phyloP scores from a whole-genome alignment of 768 basidiomycete genomes.

The Mrakia frigida region DNA sequence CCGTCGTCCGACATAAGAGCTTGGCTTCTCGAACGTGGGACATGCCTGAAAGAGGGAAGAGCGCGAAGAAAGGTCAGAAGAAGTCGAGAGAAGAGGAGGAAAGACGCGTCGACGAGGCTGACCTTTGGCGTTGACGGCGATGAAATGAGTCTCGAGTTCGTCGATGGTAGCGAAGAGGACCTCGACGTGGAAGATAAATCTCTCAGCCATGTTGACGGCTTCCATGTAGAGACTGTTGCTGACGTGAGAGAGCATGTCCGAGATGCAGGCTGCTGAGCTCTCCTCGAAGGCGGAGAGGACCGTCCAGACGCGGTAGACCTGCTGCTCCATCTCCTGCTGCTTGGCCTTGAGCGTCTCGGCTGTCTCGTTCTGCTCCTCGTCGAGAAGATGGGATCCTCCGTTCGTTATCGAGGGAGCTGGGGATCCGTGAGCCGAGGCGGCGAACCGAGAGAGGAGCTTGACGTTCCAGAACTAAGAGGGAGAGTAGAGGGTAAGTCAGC shows the following conservation, averaged over 20 bases:
- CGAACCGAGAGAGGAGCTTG: conserved; percentile 51
- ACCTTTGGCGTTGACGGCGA: conserved; percentile 78
- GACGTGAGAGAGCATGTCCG: conserved; percentile 96
- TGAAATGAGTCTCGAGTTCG: conserved; percentile 86
- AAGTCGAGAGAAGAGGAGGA: background rate
- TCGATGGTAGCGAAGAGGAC: conserved; percentile 95
- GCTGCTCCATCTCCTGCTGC: conserved; percentile 90
- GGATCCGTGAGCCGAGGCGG: conserved; percentile 42
- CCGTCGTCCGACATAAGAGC: conserved; percentile 97
- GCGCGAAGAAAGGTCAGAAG: background rate
- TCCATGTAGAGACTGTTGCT: conserved; percentile 95
- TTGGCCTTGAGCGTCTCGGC: conserved; percentile 75
- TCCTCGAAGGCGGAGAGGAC: conserved; percentile 97
- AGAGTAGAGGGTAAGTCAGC: conserved; percentile 12
- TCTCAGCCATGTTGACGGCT: conserved; percentile 96
- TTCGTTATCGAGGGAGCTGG: conserved; percentile 42
- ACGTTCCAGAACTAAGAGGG: conserved; percentile 90
- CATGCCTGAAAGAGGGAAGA: conserved; percentile 61
- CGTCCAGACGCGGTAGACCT: conserved; percentile 98
- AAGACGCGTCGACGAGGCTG: conserved; percentile 38
- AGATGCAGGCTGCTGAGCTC: conserved; percentile 97
- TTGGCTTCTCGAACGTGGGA: conserved; percentile 96
- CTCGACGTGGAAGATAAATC: conserved; percentile 97
- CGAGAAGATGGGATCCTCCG: background rate
- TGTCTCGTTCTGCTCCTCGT: conserved; percentile 65